Evolutionary conservation across 2,329 filamentous ascomycete genomes (phyloP).

Genomic region (Beauveria bassiana): DNA sequence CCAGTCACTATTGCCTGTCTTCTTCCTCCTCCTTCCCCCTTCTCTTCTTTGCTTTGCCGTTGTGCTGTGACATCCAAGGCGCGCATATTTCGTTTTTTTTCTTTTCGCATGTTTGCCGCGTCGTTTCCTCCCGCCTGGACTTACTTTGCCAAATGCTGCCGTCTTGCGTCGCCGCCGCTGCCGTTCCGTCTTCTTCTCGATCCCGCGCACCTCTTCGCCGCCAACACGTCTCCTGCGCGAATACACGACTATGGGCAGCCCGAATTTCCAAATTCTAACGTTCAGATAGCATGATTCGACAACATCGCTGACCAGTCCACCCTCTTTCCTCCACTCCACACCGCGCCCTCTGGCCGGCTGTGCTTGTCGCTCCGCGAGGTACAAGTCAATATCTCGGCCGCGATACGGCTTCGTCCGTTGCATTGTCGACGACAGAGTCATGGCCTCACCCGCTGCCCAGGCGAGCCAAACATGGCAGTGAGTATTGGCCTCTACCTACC

Average conservation of each 20-base stretch:
- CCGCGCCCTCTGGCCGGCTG: neutral
- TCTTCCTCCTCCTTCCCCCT: constrained; percentile 14
- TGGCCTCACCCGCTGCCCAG: constrained; percentile 18
- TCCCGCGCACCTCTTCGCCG: constrained; percentile 19
- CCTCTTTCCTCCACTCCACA: constrained; percentile 12
- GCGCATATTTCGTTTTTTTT: neutral
- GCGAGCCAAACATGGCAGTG: constrained; percentile 34
- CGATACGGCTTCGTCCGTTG: neutral
- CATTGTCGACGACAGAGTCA: neutral
- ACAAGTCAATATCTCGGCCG: neutral
- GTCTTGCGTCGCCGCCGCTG: constrained; percentile 16
- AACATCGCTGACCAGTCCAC: constrained; percentile 18
- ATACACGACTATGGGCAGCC: constrained; percentile 27
- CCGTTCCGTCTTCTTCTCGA: constrained; percentile 29
- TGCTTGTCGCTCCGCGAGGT: neutral
- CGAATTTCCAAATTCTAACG: constrained; percentile 20
- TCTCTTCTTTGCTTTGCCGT: neutral
- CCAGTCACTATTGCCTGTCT: constrained; percentile 4
- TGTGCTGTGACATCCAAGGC: neutral
- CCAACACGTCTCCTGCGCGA: constrained; percentile 16
- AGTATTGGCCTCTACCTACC: constrained; percentile 15
- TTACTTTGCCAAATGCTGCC: constrained; percentile 2
- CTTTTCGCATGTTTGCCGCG: neutral
- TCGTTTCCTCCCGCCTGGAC: neutral
- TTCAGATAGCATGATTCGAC: constrained; percentile 28